Percentiles rank a stretch among this genome's conserved stretches.
Evolutionary conservation across 1,284 basidiomycete genomes (phyloP).

Genomic region (Boletus nobilissimus): DNA sequence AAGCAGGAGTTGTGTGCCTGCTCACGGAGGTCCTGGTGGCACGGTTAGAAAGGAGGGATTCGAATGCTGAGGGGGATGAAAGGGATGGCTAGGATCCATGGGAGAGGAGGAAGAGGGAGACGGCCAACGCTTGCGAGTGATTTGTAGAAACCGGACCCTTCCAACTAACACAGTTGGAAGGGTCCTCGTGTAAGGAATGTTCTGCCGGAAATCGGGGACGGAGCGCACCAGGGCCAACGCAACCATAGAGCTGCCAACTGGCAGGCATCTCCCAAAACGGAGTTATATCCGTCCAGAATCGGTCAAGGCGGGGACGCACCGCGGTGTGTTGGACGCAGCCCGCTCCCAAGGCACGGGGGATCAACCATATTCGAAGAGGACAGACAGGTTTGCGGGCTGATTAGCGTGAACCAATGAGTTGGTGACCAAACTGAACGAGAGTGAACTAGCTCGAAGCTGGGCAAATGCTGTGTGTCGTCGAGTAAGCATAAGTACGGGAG

Average conservation of each 20-base stretch:
- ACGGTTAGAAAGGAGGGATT: not conserved
- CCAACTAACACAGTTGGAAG: slow-evolving; percentile 30
- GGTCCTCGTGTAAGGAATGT: slow-evolving; percentile 2
- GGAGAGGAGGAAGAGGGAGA: not conserved
- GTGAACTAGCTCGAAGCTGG: not conserved
- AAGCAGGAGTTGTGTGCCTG: accelerated
- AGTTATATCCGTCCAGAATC: not conserved
- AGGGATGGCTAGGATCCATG: not conserved
- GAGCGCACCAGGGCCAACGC: not conserved
- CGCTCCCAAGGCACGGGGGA: not conserved
- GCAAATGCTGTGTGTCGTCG: not conserved
- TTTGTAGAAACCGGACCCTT: slow-evolving; percentile 17
- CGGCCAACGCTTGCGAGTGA: not conserved
- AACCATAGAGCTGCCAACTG: not conserved
- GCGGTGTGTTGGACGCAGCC: not conserved
- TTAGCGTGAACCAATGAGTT: too few species aligned
- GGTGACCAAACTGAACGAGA: not conserved
- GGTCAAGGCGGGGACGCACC: not conserved
- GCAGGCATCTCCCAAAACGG: not conserved
- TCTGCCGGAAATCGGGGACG: slow-evolving; percentile 5
- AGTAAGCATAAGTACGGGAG: not conserved
- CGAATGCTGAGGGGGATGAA: accelerated
- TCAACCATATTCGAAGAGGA: not conserved
- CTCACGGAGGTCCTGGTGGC: not conserved
- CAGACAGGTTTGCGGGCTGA: too few species aligned